A percentile compares a stretch with the other conserved stretches of the same genome.
Conservation (phyloP, 169 alveolate species). For the Theileria parva region DNA sequence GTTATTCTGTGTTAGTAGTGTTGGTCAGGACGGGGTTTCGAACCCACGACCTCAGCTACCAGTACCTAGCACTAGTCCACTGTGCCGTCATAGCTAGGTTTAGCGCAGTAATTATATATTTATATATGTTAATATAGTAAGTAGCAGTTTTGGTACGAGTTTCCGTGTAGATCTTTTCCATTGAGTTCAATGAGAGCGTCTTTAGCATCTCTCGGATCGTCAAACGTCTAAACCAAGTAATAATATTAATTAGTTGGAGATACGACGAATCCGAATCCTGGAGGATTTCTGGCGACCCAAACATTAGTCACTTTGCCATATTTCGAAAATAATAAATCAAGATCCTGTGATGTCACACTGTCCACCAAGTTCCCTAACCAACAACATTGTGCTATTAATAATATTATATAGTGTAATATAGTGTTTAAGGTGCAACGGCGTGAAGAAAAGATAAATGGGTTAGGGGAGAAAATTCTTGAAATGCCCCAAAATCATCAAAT, state of each 20-base stretch:
- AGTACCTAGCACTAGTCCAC: no score
- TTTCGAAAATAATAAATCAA: conserved; percentile 56
- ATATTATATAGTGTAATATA: no score
- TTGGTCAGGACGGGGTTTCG: no score
- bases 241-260: background rate
- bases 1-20: no score
- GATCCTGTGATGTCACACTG: conserved; percentile 48
- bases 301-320: conserved; percentile 56
- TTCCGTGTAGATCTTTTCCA: conserved; percentile 57
- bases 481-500: no score
- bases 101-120: background rate
- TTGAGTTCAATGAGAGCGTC: conserved; percentile 63
- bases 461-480: no score
- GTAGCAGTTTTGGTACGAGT: conserved; percentile 19
- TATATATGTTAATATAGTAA: conserved; percentile 1
- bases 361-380: conserved; percentile 55
- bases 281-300: conserved; percentile 68
- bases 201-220: conserved; percentile 59
- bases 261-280: conserved; percentile 68
- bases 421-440: no score
- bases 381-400: no score
- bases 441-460: no score
- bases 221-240: conserved; percentile 39
- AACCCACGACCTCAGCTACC: no score
- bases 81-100: no score